phyloP scores from a whole-genome alignment of 805 yeast genomes.

The Pichia phayaonensis region DNA sequence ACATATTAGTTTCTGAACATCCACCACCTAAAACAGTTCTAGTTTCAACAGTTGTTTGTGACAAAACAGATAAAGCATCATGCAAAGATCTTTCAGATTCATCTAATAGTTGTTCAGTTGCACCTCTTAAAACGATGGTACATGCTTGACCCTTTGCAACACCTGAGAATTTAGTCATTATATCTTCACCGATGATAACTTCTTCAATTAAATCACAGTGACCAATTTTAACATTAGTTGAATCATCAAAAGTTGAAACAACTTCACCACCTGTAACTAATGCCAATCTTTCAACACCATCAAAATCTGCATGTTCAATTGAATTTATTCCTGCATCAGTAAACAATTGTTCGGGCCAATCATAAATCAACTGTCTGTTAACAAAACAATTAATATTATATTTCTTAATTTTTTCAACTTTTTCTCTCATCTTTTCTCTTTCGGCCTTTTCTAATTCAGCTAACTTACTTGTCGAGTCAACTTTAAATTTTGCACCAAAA shows the following conservation, averaged over 20 bases:
- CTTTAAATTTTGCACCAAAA: constrained; percentile 96
- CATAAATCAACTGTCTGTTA: constrained; percentile 93
- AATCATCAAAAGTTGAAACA: constrained; percentile 90
- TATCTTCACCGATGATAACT: constrained; percentile 85
- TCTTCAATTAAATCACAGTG: constrained; percentile 88
- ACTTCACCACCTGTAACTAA: constrained; percentile 98
- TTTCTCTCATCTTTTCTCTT: constrained; percentile 82
- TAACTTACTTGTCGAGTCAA: constrained; percentile 87
- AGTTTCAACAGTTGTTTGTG: constrained; percentile 90
- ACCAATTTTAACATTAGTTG: constrained; percentile 80
- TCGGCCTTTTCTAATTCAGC: constrained; percentile 62
- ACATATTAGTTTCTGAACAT: constrained; percentile 87
- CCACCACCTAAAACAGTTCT: constrained; percentile 94
- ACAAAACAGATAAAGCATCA: constrained; percentile 90
- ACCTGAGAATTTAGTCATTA: constrained; percentile 88
- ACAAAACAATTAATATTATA: constrained; percentile 80
- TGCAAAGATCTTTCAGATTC: constrained; percentile 97
- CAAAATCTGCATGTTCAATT: constrained; percentile 97
- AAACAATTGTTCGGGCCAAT: constrained; percentile 94
- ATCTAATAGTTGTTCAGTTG: constrained; percentile 96
- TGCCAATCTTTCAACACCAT: constrained; percentile 94
- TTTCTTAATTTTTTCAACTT: constrained; percentile 81
- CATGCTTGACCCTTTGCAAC: constrained; percentile 95
- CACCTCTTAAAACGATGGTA: constrained; percentile 92
- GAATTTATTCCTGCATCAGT: constrained; percentile 83